Base-by-base conservation (phyloP, 2,329 filamentous ascomycete species). In the Emmonsia crescens region DNA sequence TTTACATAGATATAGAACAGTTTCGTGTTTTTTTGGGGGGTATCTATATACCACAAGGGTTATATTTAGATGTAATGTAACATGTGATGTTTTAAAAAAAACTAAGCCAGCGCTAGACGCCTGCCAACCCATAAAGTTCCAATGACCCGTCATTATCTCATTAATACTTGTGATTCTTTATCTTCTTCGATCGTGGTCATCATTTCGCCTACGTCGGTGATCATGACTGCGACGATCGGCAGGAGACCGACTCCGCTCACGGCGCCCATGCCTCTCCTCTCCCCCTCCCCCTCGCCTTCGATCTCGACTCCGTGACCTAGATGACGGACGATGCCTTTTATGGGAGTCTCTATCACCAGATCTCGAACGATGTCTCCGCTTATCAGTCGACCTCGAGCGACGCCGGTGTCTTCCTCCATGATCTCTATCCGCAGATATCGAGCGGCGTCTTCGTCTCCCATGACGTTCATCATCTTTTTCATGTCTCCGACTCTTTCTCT, bases 401-500 rank as follows among this genome's bases (percentile, higher is more conserved):
- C 19, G 14, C 19, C 16, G 14, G 27, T n/a, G 12, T 31, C 14
- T 16, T 16, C 4, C 48, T 24, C 51, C 19, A 12, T 38, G 27
- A 31, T 38, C 57, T 9, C 10, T 29, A 27, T 57, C 55, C 4
- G 29, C 19, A 33, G 51, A 55, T 55, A 5, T 21, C 9, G 51
- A 73, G 55, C 71, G 69, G 51, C 72, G 68, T 56, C 72, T 72
- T 61, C 72, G 70, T 55, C 70, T 70, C 54, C 70, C 69, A 62
- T 69, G 69, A 33, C 67, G 67, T 46, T 69, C 67, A 60, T 67
- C 63, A 51, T 74, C 71, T 54, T 74, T 68, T 46, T 70, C 68
- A 51, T 67, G 69, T 57, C 69, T 68, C 57, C 67, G 68, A 46
- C 81, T 60, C 79, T 82, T 70, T 79, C 84, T 21, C 78, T 83